Conservation (phyloP, 2,329 filamentous ascomycete species). For the Pseudopyrenochaeta lycopersici region DNA sequence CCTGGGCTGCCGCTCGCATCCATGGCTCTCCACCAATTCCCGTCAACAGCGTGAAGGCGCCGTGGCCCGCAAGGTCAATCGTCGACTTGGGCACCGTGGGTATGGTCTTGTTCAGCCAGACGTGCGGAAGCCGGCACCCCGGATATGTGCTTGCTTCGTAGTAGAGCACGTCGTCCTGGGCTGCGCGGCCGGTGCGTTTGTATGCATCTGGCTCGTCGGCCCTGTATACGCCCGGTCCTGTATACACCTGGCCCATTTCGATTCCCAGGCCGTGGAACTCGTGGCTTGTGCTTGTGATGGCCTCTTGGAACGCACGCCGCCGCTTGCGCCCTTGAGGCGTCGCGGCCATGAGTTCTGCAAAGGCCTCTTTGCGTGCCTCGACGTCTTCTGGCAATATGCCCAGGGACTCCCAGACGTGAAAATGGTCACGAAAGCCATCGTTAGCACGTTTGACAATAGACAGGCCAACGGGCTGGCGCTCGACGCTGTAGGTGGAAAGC, state of each 20-base stretch:
- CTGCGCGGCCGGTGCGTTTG: no score
- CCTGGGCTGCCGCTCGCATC: conserved; percentile 58
- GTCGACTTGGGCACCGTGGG: conserved; percentile 63
- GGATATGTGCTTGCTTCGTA: conserved; percentile 60
- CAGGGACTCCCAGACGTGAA: conserved; percentile 56
- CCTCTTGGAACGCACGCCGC: conserved; percentile 45
- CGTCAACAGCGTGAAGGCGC: conserved; percentile 40
- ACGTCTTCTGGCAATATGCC: conserved; percentile 16
- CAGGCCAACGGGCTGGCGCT: conserved; percentile 43
- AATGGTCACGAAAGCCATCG: conserved; percentile 63
- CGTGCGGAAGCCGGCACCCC: conserved; percentile 67
- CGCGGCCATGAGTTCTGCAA: no score
- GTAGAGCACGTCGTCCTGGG: no score
- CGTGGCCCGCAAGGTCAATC: conserved; percentile 66
- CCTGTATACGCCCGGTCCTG: conserved; percentile 43
- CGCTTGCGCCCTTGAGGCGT: conserved; percentile 1
- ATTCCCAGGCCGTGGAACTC: conserved; percentile 67
- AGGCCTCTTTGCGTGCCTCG: no score
- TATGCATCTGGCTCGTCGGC: no score
- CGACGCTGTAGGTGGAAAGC: conserved; percentile 33
- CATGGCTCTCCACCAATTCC: conserved; percentile 65
- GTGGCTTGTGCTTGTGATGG: conserved; percentile 54
- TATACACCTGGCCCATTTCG: conserved; percentile 68
- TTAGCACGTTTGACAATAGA: conserved; percentile 63
- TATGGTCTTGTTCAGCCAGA: conserved; percentile 64